phyloP scores from a whole-genome alignment of 1,284 basidiomycete genomes.

The Heimioporus retisporus region DNA sequence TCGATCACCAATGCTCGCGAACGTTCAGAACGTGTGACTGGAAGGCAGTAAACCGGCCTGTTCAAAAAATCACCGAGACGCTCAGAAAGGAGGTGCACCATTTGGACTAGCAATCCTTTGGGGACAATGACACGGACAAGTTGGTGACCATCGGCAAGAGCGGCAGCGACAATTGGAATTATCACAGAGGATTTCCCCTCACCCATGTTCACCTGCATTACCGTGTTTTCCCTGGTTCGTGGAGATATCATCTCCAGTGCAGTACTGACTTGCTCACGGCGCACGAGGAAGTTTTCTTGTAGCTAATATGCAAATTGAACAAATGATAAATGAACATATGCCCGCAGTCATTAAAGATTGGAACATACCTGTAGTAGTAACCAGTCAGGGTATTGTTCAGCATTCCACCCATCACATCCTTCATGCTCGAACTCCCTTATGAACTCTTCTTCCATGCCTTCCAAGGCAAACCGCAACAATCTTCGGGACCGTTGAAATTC shows the following conservation, averaged over 20 bases:
- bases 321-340: no score
- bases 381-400: no score
- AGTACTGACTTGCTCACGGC: slow-evolving; percentile 38
- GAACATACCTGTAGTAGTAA: neutral
- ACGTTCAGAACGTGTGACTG: neutral
- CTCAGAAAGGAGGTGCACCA: slow-evolving; percentile 57
- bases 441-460: slow-evolving; percentile 32
- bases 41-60: slow-evolving; percentile 5
- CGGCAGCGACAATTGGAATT: slow-evolving; percentile 53
- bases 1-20: slow-evolving; percentile 17
- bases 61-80: slow-evolving; percentile 52
- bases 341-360: no score
- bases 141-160: slow-evolving; percentile 53
- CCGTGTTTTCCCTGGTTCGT: slow-evolving; percentile 41
- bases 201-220: slow-evolving; percentile 54
- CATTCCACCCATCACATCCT: no score
- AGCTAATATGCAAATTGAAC: slow-evolving; percentile 41
- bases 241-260: slow-evolving; percentile 43
- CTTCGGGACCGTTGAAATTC: slow-evolving; percentile 7
- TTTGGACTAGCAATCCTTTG: slow-evolving; percentile 52
- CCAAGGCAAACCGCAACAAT: slow-evolving; percentile 11
- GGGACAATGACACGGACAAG: slow-evolving; percentile 34
- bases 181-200: slow-evolving; percentile 56
- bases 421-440: no score
- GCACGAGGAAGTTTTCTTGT: slow-evolving; percentile 47